A percentile compares a stretch with the other conserved stretches of the same genome.
Conservation (phyloP, 2,329 filamentous ascomycete species). For the Claviceps digitariae region DNA sequence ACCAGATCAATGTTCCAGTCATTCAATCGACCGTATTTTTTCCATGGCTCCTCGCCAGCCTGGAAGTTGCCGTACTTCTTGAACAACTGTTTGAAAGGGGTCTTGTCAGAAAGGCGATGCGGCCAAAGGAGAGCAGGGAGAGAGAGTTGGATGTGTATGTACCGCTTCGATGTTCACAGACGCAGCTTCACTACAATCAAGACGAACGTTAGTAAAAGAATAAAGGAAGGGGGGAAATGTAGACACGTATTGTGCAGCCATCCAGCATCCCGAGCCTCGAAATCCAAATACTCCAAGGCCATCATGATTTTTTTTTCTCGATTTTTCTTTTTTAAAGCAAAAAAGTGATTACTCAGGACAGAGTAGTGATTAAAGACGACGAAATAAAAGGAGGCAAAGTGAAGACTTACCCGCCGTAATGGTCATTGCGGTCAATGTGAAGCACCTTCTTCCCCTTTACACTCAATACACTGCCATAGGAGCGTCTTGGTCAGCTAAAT, state of each 20-base stretch:
- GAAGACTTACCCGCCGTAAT: conserved; percentile 77
- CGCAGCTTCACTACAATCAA: conserved; percentile 57
- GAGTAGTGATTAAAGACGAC: background rate
- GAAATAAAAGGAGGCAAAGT: background rate
- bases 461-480: conserved; percentile 57
- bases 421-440: conserved; percentile 96
- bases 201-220: conserved; percentile 15
- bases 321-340: too few species aligned
- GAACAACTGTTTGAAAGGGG: conserved; percentile 54
- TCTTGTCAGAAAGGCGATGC: conserved; percentile 9
- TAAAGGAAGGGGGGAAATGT: background rate
- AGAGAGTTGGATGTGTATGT: conserved; percentile 20
- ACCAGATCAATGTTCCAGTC: conserved; percentile 99
- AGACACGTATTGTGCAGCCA: background rate
- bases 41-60: conserved; percentile 81
- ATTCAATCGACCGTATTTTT: conserved; percentile 90
- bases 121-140: conserved; percentile 5
- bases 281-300: background rate
- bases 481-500: conserved; percentile 20
- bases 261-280: background rate
- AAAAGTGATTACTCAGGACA: background rate
- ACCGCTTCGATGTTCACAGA: conserved; percentile 94
- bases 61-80: conserved; percentile 85
- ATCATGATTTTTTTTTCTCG: too few species aligned
- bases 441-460: conserved; percentile 99